Evolutionary conservation across 108 stramenopile species (phyloP).

Genomic region (Asterionellopsis glacialis): DNA sequence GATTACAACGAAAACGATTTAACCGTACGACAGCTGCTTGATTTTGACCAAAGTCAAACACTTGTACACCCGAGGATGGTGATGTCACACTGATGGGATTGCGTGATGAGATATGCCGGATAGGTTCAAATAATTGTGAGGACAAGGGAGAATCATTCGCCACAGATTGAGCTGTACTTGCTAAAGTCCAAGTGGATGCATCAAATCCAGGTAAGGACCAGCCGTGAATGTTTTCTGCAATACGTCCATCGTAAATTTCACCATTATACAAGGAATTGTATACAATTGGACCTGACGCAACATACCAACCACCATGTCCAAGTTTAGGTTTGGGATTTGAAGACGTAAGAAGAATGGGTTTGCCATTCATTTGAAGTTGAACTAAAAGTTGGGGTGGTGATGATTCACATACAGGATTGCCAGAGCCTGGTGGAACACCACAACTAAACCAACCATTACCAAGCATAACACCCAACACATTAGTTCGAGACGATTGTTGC

Average conservation of each 20-base stretch:
- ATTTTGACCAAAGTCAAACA: conserved; percentile 31
- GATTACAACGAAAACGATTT: conserved; percentile 7
- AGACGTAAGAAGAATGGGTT: conserved; percentile 12
- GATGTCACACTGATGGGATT: neutral
- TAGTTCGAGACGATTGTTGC: neutral
- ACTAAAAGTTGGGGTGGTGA: conserved; percentile 17
- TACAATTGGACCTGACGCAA: conserved; percentile 9
- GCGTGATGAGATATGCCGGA: conserved; percentile 9
- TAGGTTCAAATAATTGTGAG: conserved; percentile 18
- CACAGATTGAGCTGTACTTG: neutral
- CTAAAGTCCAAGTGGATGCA: conserved; percentile 4
- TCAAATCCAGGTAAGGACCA: conserved; percentile 10
- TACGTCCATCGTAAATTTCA: conserved; percentile 19
- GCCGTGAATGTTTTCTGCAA: conserved; percentile 16
- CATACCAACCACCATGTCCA: too few relatives aligned
- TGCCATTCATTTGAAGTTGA: conserved; percentile 21
- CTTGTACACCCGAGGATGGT: conserved; percentile 8
- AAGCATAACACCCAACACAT: conserved; percentile 18
- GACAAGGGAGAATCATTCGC: conserved; percentile 8
- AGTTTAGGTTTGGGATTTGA: neutral
- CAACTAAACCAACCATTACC: conserved; percentile 31
- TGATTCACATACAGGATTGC: conserved; percentile 3
- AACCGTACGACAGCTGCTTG: conserved; percentile 23
- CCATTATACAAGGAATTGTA: conserved; percentile 36
- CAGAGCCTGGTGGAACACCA: conserved; percentile 13